Percentiles rank a stretch among this genome's conserved stretches.
These are phyloP conservation scores for Tardiomyces digboiensis DNA, from an alignment of 1,139 yeast genomes.

Conservation along the genomic window DNA sequence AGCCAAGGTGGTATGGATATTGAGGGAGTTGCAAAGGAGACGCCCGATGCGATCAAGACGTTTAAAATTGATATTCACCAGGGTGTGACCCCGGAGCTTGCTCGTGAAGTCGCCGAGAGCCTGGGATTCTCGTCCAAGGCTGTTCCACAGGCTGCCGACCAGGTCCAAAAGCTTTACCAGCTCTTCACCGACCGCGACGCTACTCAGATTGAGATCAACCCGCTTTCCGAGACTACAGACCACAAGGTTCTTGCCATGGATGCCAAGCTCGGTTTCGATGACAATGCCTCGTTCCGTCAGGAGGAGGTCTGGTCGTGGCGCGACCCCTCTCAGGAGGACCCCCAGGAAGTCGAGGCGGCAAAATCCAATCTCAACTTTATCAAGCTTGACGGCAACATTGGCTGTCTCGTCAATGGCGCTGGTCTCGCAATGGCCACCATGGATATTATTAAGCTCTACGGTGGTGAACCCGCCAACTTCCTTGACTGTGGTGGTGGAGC, in stretches of 20 bases:
- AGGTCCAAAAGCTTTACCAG: constrained; percentile 79
- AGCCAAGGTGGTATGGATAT: constrained; percentile 99
- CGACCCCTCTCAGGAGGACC: constrained; percentile 96
- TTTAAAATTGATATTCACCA: constrained; percentile 67
- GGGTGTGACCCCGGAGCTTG: constrained; percentile 77
- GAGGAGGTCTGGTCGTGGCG: constrained; percentile 94
- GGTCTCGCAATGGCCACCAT: constrained; percentile 99
- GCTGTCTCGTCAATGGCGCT: constrained; percentile 98
- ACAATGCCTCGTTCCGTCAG: constrained; percentile 93
- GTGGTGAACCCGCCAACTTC: constrained; percentile 99
- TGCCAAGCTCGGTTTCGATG: constrained; percentile 97
- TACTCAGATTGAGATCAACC: constrained; percentile 98
- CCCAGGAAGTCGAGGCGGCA: constrained; percentile 91
- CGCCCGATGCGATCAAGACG: constrained; percentile 89
- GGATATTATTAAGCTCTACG: constrained; percentile 97
- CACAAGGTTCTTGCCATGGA: constrained; percentile 96
- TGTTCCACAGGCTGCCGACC: constrained; percentile 76
- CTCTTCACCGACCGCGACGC: constrained; percentile 89
- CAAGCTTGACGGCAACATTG: constrained; percentile 97
- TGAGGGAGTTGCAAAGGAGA: constrained; percentile 93
- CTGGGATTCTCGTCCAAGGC: constrained; percentile 80
- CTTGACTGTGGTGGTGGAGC: constrained; percentile 99
- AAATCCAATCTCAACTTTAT: constrained; percentile 89
- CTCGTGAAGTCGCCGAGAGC: constrained; percentile 64
- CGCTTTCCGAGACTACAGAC: constrained; percentile 88